Evolutionary conservation across 2,329 filamentous ascomycete genomes (phyloP), one percentile per base, ranked within the genome.

Genomic region (Trichoderma sp.): DNA sequence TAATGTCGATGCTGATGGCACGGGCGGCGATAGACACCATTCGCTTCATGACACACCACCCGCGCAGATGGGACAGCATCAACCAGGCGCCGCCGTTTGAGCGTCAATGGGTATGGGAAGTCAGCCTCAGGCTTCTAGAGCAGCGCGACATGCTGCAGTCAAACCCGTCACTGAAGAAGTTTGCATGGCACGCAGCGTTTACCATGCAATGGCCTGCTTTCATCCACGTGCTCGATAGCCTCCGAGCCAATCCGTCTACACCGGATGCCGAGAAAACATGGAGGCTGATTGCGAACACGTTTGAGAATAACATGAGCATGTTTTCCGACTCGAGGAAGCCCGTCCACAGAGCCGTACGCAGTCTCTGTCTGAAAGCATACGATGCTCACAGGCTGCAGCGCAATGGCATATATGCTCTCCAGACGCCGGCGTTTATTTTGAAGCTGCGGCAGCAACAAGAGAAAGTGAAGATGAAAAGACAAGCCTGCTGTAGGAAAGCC

Each of bases 21-120:
- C 58, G 58, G 58, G 37, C 58, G 30, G 58, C 58, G 58, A 59
- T 59, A 30, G 37, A 59, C 58, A 59, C 58, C 3, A 39, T 59
- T 59, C 58, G 58, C 58, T 59, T 59, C 58, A 59, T 59, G 58
- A 59, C 58, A 59, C 58, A 59, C 58, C 58, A 59, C 8, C 58
- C 58, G 46, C 58, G 58, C 58, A 59, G 58, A 59, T 59, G 58
- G 58, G 21, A 37, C 58, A 59, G 58, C 37, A 59, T 59, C 58
- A 59, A 59, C 37, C 58, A 59, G 58, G 58, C 58, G 58, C 58
- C 58, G 18, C 58, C 37, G 30, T 59, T 59, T 30, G 58, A 59
- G 58, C 58, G 58, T 21, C 58, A 59, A 46, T 59, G 37, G 58
- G 37, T 59, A 5, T 59, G 58, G 58, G 58, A 59, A 59, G 58